phyloP scores from a whole-genome alignment of 768 basidiomycete genomes.

The Trametes maxima region DNA sequence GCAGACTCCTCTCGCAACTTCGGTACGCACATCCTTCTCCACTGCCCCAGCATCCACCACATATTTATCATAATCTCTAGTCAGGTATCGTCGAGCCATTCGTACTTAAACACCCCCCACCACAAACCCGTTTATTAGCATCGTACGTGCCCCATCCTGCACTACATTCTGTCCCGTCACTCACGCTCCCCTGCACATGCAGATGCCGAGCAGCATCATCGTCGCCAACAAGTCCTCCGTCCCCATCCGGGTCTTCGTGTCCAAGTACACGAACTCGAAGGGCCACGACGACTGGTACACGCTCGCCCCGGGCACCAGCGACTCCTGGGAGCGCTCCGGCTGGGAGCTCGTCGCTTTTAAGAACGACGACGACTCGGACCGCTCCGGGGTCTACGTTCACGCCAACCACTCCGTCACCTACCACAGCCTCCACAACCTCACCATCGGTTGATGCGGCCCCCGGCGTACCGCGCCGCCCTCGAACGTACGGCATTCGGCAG shows the following conservation, averaged over 20 bases:
- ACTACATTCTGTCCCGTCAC: too few relatives aligned
- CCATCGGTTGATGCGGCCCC: neutral
- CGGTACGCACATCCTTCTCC: too few relatives aligned
- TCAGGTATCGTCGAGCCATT: too few relatives aligned
- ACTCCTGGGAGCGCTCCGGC: conserved; percentile 11
- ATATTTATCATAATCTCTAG: too few relatives aligned
- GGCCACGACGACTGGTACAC: conserved; percentile 17
- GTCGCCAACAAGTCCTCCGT: neutral
- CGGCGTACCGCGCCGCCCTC: too few relatives aligned
- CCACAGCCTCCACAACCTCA: neutral
- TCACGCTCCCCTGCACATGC: too few relatives aligned
- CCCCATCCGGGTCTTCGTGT: conserved; percentile 10
- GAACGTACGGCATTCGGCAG: too few relatives aligned
- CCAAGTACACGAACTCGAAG: conserved; percentile 15
- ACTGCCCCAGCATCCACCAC: too few relatives aligned
- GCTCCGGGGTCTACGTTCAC: conserved; percentile 8
- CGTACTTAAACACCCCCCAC: too few relatives aligned
- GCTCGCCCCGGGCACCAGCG: conserved; percentile 1
- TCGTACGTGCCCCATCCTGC: too few relatives aligned
- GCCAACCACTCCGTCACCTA: conserved; percentile 9
- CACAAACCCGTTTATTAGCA: too few relatives aligned
- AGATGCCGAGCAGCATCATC: conserved; percentile 14
- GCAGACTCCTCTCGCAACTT: too few relatives aligned
- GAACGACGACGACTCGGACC: conserved; percentile 9
- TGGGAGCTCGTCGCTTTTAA: conserved; percentile 22